Conservation (phyloP, 164 flowering plant genomes). For the Akebia trifoliata region DNA sequence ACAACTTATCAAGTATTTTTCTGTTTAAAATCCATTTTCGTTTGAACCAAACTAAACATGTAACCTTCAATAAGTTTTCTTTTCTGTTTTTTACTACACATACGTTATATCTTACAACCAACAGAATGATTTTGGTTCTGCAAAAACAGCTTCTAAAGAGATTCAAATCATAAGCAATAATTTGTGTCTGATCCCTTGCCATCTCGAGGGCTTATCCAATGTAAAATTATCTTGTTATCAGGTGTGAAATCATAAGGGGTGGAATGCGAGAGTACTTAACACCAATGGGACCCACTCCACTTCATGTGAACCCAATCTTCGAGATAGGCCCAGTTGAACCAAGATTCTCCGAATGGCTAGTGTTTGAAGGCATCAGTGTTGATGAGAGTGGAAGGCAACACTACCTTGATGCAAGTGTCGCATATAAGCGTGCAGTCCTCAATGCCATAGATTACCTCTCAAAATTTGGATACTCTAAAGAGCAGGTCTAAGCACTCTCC, state of each 20-base stretch:
- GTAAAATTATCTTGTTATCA: slow-evolving; percentile 15
- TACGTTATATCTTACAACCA: too few relatives aligned
- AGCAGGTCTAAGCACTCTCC: slow-evolving; percentile 49
- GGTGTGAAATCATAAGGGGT: slow-evolving; percentile 83
- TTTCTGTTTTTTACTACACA: too few relatives aligned
- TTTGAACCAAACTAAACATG: too few relatives aligned
- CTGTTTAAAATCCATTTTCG: too few relatives aligned
- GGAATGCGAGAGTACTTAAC: slow-evolving; percentile 94
- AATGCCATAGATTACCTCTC: slow-evolving; percentile 91
- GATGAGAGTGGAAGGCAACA: slow-evolving; percentile 94
- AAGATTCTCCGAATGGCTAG: slow-evolving; percentile 95
- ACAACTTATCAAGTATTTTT: too few relatives aligned
- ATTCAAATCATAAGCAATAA: background rate
- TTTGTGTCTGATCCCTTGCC: too few relatives aligned
- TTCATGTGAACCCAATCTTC: slow-evolving; percentile 92
- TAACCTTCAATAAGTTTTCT: background rate
- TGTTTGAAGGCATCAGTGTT: slow-evolving; percentile 94
- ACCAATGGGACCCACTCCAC: slow-evolving; percentile 94
- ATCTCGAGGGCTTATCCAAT: background rate
- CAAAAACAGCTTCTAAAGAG: too few relatives aligned
- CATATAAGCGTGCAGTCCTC: slow-evolving; percentile 91
- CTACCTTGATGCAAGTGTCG: slow-evolving; percentile 81
- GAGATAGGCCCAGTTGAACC: slow-evolving; percentile 95
- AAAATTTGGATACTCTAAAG: slow-evolving; percentile 89
- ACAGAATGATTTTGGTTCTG: too few relatives aligned